Evolutionary conservation across 495 filamentous ascomycete species (phyloP), one percentile per base, ranked within the genome.

Genomic region (Aspergillus asperescens): DNA sequence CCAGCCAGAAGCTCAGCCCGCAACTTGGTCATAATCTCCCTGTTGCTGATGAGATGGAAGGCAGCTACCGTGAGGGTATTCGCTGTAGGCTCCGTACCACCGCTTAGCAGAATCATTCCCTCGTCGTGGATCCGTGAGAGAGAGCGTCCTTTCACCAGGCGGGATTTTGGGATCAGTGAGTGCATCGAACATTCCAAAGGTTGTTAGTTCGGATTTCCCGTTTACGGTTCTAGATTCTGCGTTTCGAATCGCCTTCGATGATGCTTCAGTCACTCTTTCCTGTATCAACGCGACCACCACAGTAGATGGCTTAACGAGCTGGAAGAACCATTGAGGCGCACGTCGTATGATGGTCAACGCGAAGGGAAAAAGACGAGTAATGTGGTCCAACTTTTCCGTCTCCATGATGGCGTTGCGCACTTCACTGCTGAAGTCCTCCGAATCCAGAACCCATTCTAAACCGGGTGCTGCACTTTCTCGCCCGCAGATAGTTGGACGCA

Each of bases 71-170:
- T 58, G 7, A 73, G 53, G 0, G 64, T 43, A 7, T 65, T 56
- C 0, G 62, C 60, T 1, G 65, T 72, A 1, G 71, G 74, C 32
- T 66, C 64, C 5, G 53, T 62, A 0, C 70, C 74, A 1, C 71
- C 74, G 0, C 58, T 56, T 10, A 74, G 54, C 1, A 75, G 29
- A 18, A 50, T 54, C 18, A 66, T 49, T 0, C 59, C 72, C 24
- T 76, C 70, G 5, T 75, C 62, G 5, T 55, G 41, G 1, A 77
- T 54, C 4, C 66, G 44, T 1, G 42, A 39, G 1, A 61, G 42
- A 39, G 1, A 61, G 20, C 2, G 53, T 38, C 25, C 58, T 56
- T 22, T 71, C 63, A 5, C 54, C 50, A n/a, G 60, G 44, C 1
- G 63, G 62, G 3, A 69, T 55, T 13, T 64, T 48, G 1, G 44